phyloP scores from a whole-genome alignment of 2,329 filamentous ascomycete genomes.

The Beauveria caledonica region DNA sequence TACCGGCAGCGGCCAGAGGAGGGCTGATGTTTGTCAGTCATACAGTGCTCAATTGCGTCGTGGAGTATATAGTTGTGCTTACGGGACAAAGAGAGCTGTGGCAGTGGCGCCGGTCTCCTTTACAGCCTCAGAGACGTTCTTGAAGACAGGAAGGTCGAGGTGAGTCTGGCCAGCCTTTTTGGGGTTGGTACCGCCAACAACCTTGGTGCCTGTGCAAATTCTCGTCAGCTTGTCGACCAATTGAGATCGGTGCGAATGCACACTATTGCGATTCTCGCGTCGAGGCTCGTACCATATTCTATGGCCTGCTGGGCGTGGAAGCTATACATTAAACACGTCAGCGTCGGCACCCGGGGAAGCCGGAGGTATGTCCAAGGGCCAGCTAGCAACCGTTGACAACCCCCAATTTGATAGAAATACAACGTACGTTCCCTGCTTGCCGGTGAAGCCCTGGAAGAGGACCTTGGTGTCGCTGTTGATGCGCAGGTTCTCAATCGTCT shows the following conservation, averaged over 20 bases:
- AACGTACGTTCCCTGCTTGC: conserved; percentile 87
- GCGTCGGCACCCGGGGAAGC: not conserved
- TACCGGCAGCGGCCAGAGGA: conserved; percentile 84
- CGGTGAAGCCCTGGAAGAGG: conserved; percentile 94
- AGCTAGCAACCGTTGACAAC: not conserved
- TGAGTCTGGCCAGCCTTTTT: conserved; percentile 94
- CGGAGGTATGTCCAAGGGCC: not conserved
- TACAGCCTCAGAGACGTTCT: conserved; percentile 76
- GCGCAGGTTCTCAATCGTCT: conserved; percentile 77
- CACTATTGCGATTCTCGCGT: not conserved
- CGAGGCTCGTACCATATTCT: conserved; percentile 73
- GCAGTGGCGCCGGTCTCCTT: conserved; percentile 86
- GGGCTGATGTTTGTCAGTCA: conserved; percentile 47
- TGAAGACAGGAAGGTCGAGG: conserved; percentile 88
- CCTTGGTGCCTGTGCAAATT: conserved; percentile 67
- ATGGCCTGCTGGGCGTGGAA: conserved; percentile 98
- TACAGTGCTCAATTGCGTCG: not conserved
- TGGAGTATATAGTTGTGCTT: conserved; percentile 25
- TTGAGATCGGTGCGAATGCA: not conserved
- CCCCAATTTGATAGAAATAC: not conserved
- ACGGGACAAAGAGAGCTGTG: conserved; percentile 95
- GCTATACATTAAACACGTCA: conserved; percentile 36
- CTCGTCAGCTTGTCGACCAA: not conserved
- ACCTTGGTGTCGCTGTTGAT: conserved; percentile 93
- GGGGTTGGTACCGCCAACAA: conserved; percentile 96